phyloP scores from a whole-genome alignment of 2,329 filamentous ascomycete species.

The Graphilbum fragrans region DNA sequence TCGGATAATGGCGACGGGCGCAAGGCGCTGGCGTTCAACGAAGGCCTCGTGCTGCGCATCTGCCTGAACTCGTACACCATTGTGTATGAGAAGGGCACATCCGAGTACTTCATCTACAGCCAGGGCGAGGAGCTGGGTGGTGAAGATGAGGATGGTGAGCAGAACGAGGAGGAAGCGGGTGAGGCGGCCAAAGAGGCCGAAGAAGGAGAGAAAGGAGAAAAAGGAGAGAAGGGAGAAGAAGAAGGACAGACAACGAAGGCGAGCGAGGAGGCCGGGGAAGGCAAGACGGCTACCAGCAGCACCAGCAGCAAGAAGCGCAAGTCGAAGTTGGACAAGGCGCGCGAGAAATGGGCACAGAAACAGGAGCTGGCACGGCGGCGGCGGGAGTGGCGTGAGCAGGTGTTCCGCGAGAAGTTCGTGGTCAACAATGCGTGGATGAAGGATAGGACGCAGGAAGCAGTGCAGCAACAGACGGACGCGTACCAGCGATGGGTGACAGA shows the following conservation, averaged over 20 bases:
- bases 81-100: conserved; percentile 58
- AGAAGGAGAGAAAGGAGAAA: not conserved
- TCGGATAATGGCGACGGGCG: conserved; percentile 51
- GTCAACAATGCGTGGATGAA: conserved; percentile 72
- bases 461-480: conserved; percentile 61
- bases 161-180: not conserved
- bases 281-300: not conserved
- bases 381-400: conserved; percentile 28
- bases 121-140: conserved; percentile 30
- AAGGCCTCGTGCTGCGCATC: conserved; percentile 60
- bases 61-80: conserved; percentile 71
- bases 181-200: not conserved
- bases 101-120: conserved; percentile 62
- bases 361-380: conserved; percentile 17
- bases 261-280: not conserved
- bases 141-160: conserved; percentile 2
- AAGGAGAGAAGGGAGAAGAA: not conserved
- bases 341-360: conserved; percentile 29
- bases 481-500: conserved; percentile 42
- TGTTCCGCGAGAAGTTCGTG: conserved; percentile 65
- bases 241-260: not conserved
- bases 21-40: conserved; percentile 48
- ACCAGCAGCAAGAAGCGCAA: conserved; percentile 12
- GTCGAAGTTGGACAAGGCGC: conserved; percentile 3
- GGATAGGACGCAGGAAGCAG: conserved; percentile 64